phyloP scores from a whole-genome alignment of 108 stramenopile species.

The Cyclotella sp. region DNA sequence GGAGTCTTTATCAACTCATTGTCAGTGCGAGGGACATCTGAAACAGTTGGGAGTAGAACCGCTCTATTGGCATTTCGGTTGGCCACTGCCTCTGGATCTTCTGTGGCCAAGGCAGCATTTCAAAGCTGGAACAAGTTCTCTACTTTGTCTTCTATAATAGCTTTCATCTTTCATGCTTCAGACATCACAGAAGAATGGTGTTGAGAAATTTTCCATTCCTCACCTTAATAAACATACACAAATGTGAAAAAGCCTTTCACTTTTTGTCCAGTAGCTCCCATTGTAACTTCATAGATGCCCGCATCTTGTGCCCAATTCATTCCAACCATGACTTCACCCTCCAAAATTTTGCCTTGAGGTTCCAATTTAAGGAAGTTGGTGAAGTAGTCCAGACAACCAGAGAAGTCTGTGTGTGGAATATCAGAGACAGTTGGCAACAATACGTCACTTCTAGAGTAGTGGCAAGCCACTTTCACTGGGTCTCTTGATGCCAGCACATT shows the following conservation, averaged over 20 bases:
- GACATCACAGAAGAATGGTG: conserved; percentile 78
- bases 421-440: conserved; percentile 6
- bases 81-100: conserved; percentile 8
- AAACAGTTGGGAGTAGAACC: too few relatives aligned
- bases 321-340: conserved; percentile 44
- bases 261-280: too few relatives aligned
- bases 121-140: too few relatives aligned
- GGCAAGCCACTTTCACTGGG: conserved; percentile 1
- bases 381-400: conserved; percentile 29
- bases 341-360: conserved; percentile 49
- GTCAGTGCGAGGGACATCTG: too few relatives aligned
- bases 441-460: neutral
- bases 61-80: conserved; percentile 1
- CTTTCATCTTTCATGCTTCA: conserved; percentile 44
- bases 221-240: too few relatives aligned
- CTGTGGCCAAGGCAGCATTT: conserved; percentile 16
- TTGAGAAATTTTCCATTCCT: too few relatives aligned
- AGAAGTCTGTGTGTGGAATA: conserved; percentile 33
- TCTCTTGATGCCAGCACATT: conserved; percentile 47
- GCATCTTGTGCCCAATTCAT: conserved; percentile 12
- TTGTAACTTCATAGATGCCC: conserved; percentile 2
- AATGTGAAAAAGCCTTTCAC: conserved; percentile 8
- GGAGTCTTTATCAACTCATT: too few relatives aligned
- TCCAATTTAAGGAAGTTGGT: conserved; percentile 26
- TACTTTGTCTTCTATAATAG: conserved; percentile 54